Base-by-base conservation (phyloP, 2,329 filamentous ascomycete genomes). In the Colletotrichum lupini region DNA sequence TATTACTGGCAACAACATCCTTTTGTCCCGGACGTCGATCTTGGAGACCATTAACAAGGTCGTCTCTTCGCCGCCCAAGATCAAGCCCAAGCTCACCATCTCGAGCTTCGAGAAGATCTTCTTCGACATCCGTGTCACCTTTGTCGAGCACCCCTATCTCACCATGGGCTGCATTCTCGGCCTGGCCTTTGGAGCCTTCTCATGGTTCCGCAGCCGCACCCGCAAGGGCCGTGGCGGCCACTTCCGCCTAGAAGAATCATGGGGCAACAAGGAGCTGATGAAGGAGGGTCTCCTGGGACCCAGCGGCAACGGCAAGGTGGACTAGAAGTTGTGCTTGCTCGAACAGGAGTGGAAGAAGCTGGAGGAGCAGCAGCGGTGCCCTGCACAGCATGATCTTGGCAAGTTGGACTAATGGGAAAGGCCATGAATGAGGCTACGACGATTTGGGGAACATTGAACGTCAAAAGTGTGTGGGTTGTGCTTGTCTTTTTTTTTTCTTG, bases 21-120 rank as follows among this genome's bases (percentile, higher is more conserved):
- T 95, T 77, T 93, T 95, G 67, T 97, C 93, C 30, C 93, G 97
- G 75, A 96, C 95, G 4, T 95, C 94, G 4, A 98, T 98, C 80
- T 90, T 98, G 74, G 95, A 98, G 83, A 97, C 95, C 16, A 86
- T 95, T 67, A 89, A 90, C 78, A 93, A 94, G 80, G 88, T 95
- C 74, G 90, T 93, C 11, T 86, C 89, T 28, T 90, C 88, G 61
- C 92, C 92, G 61, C 89, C 93, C 59, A 91, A 92, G 80, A 93
- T 97, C 81, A 89, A 90, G 79, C 87, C 93, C 37, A 97, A 96
- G 85, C 91, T 93, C 75, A 95, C 94, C n/a, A 92, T 94, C 72
- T 92, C 90, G 67, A 88, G 88, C 70, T 84, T 96, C 74, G 90
- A 92, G 79, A 92, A 93, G 82, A 84, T 94, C 73, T 93, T 94